Percentiles rank a stretch among this genome's conserved stretches.
phyloP scores from a whole-genome alignment of 202 grass and related monocot genomes.

The Setaria italica region DNA sequence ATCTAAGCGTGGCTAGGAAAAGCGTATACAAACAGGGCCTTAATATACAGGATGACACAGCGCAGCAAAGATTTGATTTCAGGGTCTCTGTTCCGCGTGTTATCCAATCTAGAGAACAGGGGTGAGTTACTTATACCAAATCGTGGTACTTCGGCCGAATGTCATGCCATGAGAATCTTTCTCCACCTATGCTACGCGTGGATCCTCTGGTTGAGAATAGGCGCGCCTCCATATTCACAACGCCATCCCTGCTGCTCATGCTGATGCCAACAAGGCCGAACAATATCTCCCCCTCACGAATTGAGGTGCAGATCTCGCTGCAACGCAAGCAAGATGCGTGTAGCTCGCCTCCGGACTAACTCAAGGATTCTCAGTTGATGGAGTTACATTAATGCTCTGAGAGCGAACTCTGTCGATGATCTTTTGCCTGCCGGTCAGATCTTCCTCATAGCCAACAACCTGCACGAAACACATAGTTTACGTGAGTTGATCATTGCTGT shows the following conservation, averaged over 20 bases:
- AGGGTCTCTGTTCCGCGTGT: not conserved
- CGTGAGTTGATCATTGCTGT: conserved; percentile 1
- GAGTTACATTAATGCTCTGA: conserved; percentile 60
- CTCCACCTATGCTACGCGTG: not conserved
- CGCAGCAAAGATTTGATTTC: conserved; percentile 8
- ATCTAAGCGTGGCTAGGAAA: too few relatives aligned
- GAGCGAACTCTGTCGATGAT: conserved; percentile 89
- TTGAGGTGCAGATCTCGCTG: not conserved
- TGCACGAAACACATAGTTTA: conserved; percentile 24
- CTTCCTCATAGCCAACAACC: conserved; percentile 85
- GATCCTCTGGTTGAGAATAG: conserved; percentile 27
- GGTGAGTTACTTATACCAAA: not conserved
- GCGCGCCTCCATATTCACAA: not conserved
- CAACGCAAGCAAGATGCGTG: not conserved
- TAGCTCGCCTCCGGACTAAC: not conserved
- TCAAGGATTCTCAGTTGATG: conserved; percentile 46
- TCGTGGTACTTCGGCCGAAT: too few relatives aligned
- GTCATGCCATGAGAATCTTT: conserved; percentile 27
- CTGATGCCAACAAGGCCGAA: not conserved
- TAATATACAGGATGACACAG: not conserved
- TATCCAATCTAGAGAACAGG: not conserved
- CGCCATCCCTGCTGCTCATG: conserved; percentile 9
- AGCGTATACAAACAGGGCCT: too few relatives aligned
- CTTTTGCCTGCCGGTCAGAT: conserved; percentile 87
- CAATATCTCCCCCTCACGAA: not conserved